Base-by-base conservation (phyloP, 768 basidiomycete species). In the Lactifluus piperatus region DNA sequence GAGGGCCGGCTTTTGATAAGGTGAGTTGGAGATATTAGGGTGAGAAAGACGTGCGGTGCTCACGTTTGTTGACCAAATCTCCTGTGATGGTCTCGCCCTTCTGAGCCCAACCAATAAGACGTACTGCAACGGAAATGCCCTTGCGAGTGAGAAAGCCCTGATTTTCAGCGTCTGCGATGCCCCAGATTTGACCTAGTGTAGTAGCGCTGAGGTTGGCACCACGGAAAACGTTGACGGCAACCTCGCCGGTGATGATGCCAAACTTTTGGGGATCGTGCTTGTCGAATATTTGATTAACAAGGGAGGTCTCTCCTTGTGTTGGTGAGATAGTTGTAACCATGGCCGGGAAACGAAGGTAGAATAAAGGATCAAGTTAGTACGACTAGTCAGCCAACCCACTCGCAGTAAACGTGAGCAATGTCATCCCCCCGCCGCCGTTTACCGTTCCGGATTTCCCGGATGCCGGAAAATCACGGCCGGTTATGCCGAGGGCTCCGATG, bases 61-160 rank as follows among this genome's bases (percentile, higher is more conserved):
- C 68, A 95, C 94, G 78, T 78, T 86, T 87, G 64, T 73, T 75
- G 57, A 87, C 73, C 53, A 89, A 73, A 47, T 84, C 81, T 30
- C 78, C 75, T 1, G 81, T 77, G 37, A 88, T 70, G 61, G 79
- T 79, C 69, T 88, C 87, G 63, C 85, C 93, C 65, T 85, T 85
- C 77, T 98, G 97, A 3, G 93, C 89, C 78, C 89, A 90, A 4
- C 89, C 93, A 62, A 99, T 92, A 51, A 98, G 78, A 57, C 97
- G 80, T n/a, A 95, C 77, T 27, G 91, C 94, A 60, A 88, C 77
- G 18, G 91, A 85, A 66, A 93, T 90, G 45, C 90, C 89, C 68
- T 91, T 94, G 64, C 81, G 84, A 11, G 92, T 86, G 54, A 99
- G 81, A 75, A 86, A 93, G 2, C 97, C 97, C 61, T 90, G 90